Conservation (phyloP, 805 yeast species). For the Komagataella pseudopastoris region DNA sequence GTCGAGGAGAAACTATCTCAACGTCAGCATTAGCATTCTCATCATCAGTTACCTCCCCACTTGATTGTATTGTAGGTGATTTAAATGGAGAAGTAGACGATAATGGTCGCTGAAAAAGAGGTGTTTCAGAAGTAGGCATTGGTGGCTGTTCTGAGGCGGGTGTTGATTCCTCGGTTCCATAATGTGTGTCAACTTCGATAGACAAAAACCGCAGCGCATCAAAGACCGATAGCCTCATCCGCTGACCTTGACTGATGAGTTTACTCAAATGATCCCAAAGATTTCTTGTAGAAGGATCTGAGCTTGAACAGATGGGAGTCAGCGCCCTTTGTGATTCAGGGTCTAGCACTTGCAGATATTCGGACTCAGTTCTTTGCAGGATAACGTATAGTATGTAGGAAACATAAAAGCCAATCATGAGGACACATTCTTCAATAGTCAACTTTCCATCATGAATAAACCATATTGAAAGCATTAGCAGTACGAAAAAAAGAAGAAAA, state of each 20-base stretch:
- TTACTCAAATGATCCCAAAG: conserved; percentile 1
- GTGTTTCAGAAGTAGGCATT: neutral
- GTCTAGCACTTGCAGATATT: neutral
- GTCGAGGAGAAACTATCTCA: neutral
- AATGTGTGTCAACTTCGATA: neutral
- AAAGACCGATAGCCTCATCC: conserved; percentile 13
- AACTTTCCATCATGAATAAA: conserved; percentile 44
- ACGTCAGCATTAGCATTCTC: neutral
- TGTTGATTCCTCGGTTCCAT: neutral
- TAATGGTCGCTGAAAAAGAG: neutral
- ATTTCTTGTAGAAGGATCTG: neutral
- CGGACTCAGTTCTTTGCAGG: neutral
- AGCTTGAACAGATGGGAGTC: neutral
- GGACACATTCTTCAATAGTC: conserved; percentile 37
- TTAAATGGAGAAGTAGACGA: neutral
- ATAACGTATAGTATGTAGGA: conserved; percentile 29
- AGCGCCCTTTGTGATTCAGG: neutral
- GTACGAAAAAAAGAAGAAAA: conserved; percentile 34
- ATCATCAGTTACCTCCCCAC: neutral
- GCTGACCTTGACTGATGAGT: neutral
- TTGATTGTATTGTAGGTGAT: neutral
- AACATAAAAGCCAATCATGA: conserved; percentile 43
- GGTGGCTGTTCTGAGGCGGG: neutral
- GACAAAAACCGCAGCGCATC: conserved; percentile 14
- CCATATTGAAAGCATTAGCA: conserved; percentile 35